Conservation (phyloP, 129 eudicot species). For the Artemisia argyi region DNA sequence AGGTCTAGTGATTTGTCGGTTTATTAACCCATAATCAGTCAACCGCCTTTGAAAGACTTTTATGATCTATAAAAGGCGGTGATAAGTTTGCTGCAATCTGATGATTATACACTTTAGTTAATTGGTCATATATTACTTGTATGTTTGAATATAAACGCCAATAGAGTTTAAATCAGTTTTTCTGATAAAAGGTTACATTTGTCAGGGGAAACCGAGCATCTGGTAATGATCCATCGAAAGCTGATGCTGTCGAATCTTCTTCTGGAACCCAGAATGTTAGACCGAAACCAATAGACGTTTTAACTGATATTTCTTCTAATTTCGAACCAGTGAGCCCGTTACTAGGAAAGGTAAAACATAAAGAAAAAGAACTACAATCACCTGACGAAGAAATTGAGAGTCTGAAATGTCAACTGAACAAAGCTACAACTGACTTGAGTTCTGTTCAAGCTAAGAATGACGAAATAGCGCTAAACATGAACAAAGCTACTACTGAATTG, state of each 20-base stretch:
- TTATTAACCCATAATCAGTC: background rate
- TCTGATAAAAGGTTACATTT: conserved; percentile 2
- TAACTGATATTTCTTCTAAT: conserved; percentile 17
- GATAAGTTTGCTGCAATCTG: background rate
- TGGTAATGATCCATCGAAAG: conserved; percentile 10
- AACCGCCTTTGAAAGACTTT: background rate
- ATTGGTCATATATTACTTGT: background rate
- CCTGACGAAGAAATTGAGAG: conserved; percentile 19
- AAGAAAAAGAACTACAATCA: conserved; percentile 25
- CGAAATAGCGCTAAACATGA: conserved; percentile 17
- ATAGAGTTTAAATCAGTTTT: too few species aligned
- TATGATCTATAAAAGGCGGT: background rate
- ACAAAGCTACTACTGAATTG: background rate
- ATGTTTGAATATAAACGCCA: background rate
- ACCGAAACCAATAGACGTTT: too few species aligned
- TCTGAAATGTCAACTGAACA: conserved; percentile 24
- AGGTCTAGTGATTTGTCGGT: background rate
- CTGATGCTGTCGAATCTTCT: conserved; percentile 1
- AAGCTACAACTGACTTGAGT: conserved; percentile 17
- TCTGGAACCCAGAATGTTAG: conserved; percentile 12
- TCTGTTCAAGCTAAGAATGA: conserved; percentile 18
- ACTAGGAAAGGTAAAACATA: conserved; percentile 16
- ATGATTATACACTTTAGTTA: background rate
- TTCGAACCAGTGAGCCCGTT: conserved; percentile 14
- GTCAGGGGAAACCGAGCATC: conserved; percentile 27